Conservation (phyloP, 768 basidiomycete species). For the Hirschioporus abietinus region DNA sequence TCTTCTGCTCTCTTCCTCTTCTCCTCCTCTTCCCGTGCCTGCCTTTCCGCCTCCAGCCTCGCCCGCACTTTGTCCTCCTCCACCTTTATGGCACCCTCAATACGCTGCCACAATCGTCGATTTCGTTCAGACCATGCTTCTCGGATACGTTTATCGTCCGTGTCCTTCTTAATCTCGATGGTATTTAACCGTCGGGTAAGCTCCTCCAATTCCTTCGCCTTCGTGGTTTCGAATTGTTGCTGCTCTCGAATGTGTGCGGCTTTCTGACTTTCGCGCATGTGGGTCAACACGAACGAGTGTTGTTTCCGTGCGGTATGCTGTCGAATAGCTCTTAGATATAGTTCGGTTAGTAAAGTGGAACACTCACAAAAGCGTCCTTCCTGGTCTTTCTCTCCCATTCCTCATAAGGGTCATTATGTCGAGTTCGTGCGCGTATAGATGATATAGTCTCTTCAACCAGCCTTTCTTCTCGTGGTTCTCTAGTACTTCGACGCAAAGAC, state of each 20-base stretch:
- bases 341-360: background rate
- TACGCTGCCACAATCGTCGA: conserved; percentile 44
- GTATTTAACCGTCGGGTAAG: conserved; percentile 41
- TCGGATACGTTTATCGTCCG: conserved; percentile 40
- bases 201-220: conserved; percentile 48
- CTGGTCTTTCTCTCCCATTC: conserved; percentile 46
- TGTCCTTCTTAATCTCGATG: conserved; percentile 39
- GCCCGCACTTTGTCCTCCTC: conserved; percentile 57
- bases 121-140: conserved; percentile 42
- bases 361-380: conserved; percentile 41
- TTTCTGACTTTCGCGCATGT: conserved; percentile 27
- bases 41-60: conserved; percentile 53
- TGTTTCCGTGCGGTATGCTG: conserved; percentile 36
- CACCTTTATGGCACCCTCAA: conserved; percentile 55
- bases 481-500: conserved; percentile 16
- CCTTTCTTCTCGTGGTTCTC: conserved; percentile 24
- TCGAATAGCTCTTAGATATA: background rate
- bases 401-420: conserved; percentile 42
- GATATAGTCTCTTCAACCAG: conserved; percentile 41
- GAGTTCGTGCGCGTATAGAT: conserved; percentile 38
- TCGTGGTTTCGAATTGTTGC: conserved; percentile 18
- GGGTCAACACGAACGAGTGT: conserved; percentile 16
- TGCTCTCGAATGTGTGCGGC: conserved; percentile 21
- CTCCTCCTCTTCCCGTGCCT: conserved; percentile 43
- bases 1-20: conserved; percentile 27